Conservation (phyloP, 108 stramenopile species). For the Cyclostephanos invisitatus region DNA sequence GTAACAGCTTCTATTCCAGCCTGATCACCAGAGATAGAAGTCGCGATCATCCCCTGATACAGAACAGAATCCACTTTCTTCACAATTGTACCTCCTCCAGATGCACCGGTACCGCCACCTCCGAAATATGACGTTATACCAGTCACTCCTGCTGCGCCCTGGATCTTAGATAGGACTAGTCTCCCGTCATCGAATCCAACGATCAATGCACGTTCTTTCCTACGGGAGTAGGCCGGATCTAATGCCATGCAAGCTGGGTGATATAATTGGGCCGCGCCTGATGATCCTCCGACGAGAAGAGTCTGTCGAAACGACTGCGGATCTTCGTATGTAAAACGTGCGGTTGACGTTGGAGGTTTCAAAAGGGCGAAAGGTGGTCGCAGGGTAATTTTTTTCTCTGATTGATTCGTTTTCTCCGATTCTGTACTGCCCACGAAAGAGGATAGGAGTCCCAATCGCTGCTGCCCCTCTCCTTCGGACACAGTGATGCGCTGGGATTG, state of each 20-base stretch:
- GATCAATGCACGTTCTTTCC: slow-evolving; percentile 57
- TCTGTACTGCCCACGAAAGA: slow-evolving; percentile 20
- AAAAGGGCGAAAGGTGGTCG: slow-evolving; percentile 34
- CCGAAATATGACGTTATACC: slow-evolving; percentile 35
- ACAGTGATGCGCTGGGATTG: slow-evolving; percentile 8
- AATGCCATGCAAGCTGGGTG: slow-evolving; percentile 58
- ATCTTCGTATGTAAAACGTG: slow-evolving; percentile 29
- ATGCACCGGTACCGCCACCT: slow-evolving; percentile 25
- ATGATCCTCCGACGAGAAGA: slow-evolving; percentile 16
- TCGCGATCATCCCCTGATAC: slow-evolving; percentile 39
- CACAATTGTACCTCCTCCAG: slow-evolving; percentile 19
- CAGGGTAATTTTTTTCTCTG: slow-evolving; percentile 6
- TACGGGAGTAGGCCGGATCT: slow-evolving; percentile 66
- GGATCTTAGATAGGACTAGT: slow-evolving; percentile 64
- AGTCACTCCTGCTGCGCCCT: slow-evolving; percentile 27
- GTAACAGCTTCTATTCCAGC: slow-evolving; percentile 68
- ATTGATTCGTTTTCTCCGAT: not conserved
- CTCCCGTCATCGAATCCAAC: slow-evolving; percentile 77
- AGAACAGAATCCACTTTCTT: slow-evolving; percentile 41
- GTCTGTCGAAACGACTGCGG: slow-evolving; percentile 11
- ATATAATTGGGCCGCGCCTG: not conserved
- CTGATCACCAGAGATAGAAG: slow-evolving; percentile 19
- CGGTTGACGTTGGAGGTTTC: slow-evolving; percentile 38
- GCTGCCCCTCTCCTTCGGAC: slow-evolving; percentile 8
- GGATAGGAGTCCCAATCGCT: not conserved